Conservation (phyloP, 305 asterid species). For the Ajuga reptans region DNA sequence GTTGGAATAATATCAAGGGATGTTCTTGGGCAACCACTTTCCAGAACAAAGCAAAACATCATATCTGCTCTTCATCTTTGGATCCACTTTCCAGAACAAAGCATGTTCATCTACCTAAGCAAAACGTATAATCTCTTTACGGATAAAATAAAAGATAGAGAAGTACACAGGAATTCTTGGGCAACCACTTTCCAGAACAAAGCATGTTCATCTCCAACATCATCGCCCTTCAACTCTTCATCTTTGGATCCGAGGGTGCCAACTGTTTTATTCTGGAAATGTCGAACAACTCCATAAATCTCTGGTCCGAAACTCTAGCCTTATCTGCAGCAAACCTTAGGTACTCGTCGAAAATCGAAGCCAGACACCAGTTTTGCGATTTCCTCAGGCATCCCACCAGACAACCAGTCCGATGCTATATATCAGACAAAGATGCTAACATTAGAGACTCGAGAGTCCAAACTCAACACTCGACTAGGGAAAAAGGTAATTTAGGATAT, state of each 20-base stretch:
- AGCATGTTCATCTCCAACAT: neutral
- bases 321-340: conserved; percentile 78
- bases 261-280: conserved; percentile 30
- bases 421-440: neutral
- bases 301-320: conserved; percentile 69
- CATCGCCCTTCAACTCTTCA: neutral
- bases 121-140: neutral
- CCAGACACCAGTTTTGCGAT: conserved; percentile 65
- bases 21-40: too few relatives aligned
- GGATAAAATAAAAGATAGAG: neutral
- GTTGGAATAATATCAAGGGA: neutral
- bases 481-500: neutral
- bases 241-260: neutral
- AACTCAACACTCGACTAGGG: neutral
- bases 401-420: conserved; percentile 81
- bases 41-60: too few relatives aligned
- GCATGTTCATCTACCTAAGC: too few relatives aligned
- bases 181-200: neutral
- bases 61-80: too few relatives aligned
- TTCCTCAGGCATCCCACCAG: conserved; percentile 87
- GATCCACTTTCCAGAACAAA: too few relatives aligned
- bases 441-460: neutral
- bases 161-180: neutral
- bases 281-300: conserved; percentile 66
- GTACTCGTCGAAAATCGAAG: conserved; percentile 76